These are phyloP conservation scores for Claviceps africana DNA, from an alignment of 2,329 filamentous ascomycete genomes.

Conservation along the genomic window DNA sequence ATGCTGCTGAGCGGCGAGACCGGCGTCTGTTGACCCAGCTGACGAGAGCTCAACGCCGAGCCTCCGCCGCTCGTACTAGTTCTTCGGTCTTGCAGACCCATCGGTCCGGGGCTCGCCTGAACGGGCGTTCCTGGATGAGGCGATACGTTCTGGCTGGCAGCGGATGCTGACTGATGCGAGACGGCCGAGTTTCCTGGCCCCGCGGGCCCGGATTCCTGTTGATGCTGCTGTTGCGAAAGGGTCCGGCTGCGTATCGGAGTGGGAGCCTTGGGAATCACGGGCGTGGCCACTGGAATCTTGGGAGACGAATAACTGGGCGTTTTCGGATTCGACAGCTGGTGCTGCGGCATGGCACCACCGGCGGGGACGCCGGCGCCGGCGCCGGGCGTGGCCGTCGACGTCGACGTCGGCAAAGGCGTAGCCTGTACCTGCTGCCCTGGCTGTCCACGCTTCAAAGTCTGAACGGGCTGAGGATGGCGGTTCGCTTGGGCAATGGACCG, in stretches of 20 bases:
- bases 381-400: not conserved
- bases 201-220: slow-evolving; percentile 41
- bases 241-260: slow-evolving; percentile 67
- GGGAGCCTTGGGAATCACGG: slow-evolving; percentile 67
- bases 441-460: slow-evolving; percentile 12
- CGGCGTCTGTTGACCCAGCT: slow-evolving; percentile 11
- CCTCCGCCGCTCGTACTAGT: slow-evolving; percentile 30
- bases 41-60: slow-evolving; percentile 15
- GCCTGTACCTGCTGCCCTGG: slow-evolving; percentile 20
- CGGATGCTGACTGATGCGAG: slow-evolving; percentile 41
- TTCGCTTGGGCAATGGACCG: slow-evolving; percentile 22
- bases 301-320: slow-evolving; percentile 57
- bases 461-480: slow-evolving; percentile 8
- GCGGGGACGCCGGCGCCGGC: too few relatives aligned
- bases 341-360: slow-evolving; percentile 33
- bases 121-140: slow-evolving; percentile 48
- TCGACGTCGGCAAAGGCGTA: slow-evolving; percentile 23
- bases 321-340: slow-evolving; percentile 35
- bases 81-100: slow-evolving; percentile 46
- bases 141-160: slow-evolving; percentile 41
- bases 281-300: slow-evolving; percentile 64
- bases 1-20: slow-evolving; percentile 43
- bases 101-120: slow-evolving; percentile 51
- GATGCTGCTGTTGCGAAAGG: slow-evolving; percentile 51
- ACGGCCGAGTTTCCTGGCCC: slow-evolving; percentile 52